These are phyloP conservation scores for Phytophthora palmivora DNA, from an alignment of 352 stramenopile genomes.

Conservation along the genomic window DNA sequence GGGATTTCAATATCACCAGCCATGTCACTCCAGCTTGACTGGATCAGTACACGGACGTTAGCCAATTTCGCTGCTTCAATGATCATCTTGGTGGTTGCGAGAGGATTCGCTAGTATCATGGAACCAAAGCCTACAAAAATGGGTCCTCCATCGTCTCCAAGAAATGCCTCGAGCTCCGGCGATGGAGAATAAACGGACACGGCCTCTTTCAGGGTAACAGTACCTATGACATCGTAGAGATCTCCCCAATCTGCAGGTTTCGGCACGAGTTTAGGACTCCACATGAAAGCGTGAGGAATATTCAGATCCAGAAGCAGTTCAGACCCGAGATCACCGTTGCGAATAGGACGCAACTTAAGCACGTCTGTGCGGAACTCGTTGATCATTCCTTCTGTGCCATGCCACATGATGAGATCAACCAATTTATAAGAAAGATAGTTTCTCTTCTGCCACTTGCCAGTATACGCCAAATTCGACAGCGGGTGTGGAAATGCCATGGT, in stretches of 20 bases:
- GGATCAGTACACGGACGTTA: conserved; percentile 84
- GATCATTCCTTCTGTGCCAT: conserved; percentile 50
- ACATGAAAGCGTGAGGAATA: conserved; percentile 76
- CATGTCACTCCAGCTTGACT: conserved; percentile 89
- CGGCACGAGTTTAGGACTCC: conserved; percentile 58
- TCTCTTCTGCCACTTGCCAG: conserved; percentile 45
- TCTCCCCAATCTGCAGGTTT: conserved; percentile 68
- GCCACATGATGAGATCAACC: conserved; percentile 64
- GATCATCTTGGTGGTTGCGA: conserved; percentile 78
- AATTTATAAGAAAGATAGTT: conserved; percentile 68
- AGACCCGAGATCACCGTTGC: conserved; percentile 40
- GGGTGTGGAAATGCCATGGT: conserved; percentile 91
- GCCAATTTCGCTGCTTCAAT: conserved; percentile 65
- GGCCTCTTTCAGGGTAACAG: conserved; percentile 46
- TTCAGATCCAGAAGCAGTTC: conserved; percentile 48
- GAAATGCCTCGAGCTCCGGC: conserved; percentile 36
- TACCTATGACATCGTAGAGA: conserved; percentile 58
- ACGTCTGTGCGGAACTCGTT: conserved; percentile 65
- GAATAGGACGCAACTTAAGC: conserved; percentile 54
- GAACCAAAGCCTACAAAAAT: conserved; percentile 95
- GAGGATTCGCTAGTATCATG: conserved; percentile 90
- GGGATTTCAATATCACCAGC: conserved; percentile 48
- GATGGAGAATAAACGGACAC: conserved; percentile 33
- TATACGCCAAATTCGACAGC: conserved; percentile 83
- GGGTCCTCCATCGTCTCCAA: conserved; percentile 53